Evolutionary conservation across 352 stramenopile genomes (phyloP), one percentile per base, ranked within the genome.

Genomic region (Phytophthora hibernalis): DNA sequence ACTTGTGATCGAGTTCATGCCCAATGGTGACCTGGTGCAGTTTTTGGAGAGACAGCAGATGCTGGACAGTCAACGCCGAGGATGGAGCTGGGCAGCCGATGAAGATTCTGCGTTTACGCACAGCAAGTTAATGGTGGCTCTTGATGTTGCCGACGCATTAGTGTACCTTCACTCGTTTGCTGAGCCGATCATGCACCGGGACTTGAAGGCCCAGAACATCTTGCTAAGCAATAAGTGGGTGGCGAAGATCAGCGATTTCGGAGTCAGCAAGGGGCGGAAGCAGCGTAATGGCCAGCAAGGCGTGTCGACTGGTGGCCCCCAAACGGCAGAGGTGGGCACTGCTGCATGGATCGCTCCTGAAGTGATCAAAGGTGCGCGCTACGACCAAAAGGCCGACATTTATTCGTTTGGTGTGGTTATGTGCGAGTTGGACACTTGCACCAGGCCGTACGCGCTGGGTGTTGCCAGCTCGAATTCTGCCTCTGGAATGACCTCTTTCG

Each of bases 231-330:
- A 70, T 26, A 75, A 74, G 38, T 76, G 65, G 70, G 64, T 78
- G 12, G 76, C 79, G 45, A 90, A 88, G 55, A 59, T 88, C 31
- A 84, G 72, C 20, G 81, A 90, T 53, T 90, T 90, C 70, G 79
- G 79, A n/a, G 69, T 82, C 11, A 87, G 78, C 49, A 79, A 78
- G 6, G 58, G 59, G n/a, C 65, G 69, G 22, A 63, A 62, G 45
- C 45, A 70, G 61, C 22, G 57, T 61, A 28, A 58, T 21, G 54
- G 54, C 22, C 13, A 54, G 8, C 50, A 22, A 0, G 60, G 47
- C 5, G 57, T 63, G 42, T 78, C 66, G 18, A 67, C 68, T 22
- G 61, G 65, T 18, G 65, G 44, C 0, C 47, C 47, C 21, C 66
- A 75, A 45, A 85, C 79, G 18, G 77, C 75, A 0, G 79, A 83